Base-by-base conservation (phyloP, 1,139 yeast genomes). In the Yamadazyma songkhlaensis region DNA sequence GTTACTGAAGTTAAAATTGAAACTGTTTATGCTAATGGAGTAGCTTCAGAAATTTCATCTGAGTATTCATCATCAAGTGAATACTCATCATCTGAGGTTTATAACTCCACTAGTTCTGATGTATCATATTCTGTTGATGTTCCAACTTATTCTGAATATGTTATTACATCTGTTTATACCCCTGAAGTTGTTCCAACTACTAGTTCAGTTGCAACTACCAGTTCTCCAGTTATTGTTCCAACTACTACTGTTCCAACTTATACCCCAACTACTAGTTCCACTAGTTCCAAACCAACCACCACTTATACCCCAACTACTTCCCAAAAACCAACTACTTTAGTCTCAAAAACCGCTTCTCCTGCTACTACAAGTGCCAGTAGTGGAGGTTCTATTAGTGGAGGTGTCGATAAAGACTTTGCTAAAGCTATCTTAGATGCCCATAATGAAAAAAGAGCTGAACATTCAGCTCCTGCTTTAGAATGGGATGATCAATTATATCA, bases 381-480 rank as follows among this genome's bases (percentile, higher is more conserved):
- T 12, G 21, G 29, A 17, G 30, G 28, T 13, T 29, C 39, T 3
- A 17, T 41, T 15, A 37, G 44, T 36, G 49, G 53, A 26, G 55
- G 51, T 20, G 55, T 39, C 23, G 55, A 67, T 43, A 48, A 57
- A n/a, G 40, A 60, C 34, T 70, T 66, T 42, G 68, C 72, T 25
- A 50, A 55, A 38, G 50, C 52, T 26, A 71, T 74, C 42, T 71
- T 84, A 47, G 67, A 62, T 46, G 79, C 72, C 41, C 95, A 85
- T 72, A 87, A 87, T 67, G 44, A 55, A 35, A 77, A 79, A 61
- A 79, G 96, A 64, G 74, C 86, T 24, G 51, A 62, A 40, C 94
- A 85, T 65, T 73, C 76, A 40, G 89, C 81, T 25, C 58, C 66
- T 3, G 57, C 69, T 13, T 62, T 89, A 46, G 44, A 72, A 5